Evolutionary conservation across 306 rosid genomes (phyloP), one percentile per base, ranked within the genome.

Genomic region (Adenanthera pavonina): DNA sequence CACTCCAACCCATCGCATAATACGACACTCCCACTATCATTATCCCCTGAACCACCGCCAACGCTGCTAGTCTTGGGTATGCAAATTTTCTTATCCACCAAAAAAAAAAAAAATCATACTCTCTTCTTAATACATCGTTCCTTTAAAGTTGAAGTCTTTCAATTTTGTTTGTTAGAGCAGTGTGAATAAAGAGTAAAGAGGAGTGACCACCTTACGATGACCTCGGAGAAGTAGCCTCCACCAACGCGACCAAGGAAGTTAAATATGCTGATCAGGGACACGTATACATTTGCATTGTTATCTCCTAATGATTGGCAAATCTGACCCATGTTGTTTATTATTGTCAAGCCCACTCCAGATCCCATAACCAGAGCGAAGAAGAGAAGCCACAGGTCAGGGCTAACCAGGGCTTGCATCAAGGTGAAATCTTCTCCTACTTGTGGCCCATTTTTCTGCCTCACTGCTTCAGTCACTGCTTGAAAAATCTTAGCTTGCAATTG

Each of bases 181-280:
- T 4, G 0, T 25, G 30, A 25, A 25, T 25, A 0, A 5, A 4
- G 16, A 61, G 68, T 30, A 13, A 33, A 13, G 6, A 33, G 54
- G 44, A 75, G 20, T 35, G 59, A 30, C 51, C 80, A 94, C 97
- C 98, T 94, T 72, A 88, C 89, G 61, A 92, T 75, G 74, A 92
- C 64, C 86, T 95, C 97, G 2, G 97, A 95, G 84, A 92, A 87
- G 84, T 83, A 95, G 70, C 98, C 97, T 0, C 95, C 97, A 35
- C 92, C 97, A 44, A 94, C 92, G 34, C 97, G 98, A 70, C 98
- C 97, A 2, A 95, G 95, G 88, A 92, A 95, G 87, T 95, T 95
- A 80, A 93, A 95, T 71, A 95, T 85, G 80, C 98, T 95, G 81
- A 95, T 85, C 88, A 91, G 65, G 43, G 98, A 92, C 7, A 95